Evolutionary conservation across 805 yeast species (phyloP), one percentile per base, ranked within the genome.

Genomic region (Lachancea lanzarotensis): DNA sequence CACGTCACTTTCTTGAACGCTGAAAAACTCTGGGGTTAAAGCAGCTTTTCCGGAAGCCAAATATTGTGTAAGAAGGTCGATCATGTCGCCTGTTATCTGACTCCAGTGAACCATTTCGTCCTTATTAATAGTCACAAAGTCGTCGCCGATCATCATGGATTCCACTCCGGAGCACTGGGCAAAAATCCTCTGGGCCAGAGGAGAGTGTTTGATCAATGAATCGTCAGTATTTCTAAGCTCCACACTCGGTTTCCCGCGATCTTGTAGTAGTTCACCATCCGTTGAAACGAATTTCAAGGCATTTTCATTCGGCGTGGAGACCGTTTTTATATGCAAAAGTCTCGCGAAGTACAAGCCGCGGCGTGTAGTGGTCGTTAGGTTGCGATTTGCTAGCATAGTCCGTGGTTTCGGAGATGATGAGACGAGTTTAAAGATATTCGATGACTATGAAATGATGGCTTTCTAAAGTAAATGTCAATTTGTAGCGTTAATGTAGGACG

Each of bases 271-370:
- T 42, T 62, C 68, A 3, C 67, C 68, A 51, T 62, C 67, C 17
- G 59, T 53, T 6, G 67, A 62, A 7, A 81, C 68, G 57, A 81
- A 84, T 57, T 84, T 84, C 45, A 84, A 64, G 1, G 93, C 89
- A 60, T 84, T 79, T 42, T 79, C 85, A 56, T 83, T 83, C 12
- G 93, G 93, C 0, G 93, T 84, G 1, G 81, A 69, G 16, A 74
- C 57, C 0, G 87, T 68, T 50, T 74, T 68, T 37, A 71, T 62
- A 37, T 48, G 52, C 25, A 50, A 16, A 29, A 45, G 34, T 40
- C 53, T 32, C 4, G 39, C 19, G 6, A 22, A 26, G n/a, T 12
- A 8, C 29, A 36, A 13, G 3, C 39, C 31, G n/a, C 39, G 30
- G 18, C 39, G 31, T 5, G 31, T 8, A 3, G 39, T 35, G 26